A percentile compares a stretch with the other conserved stretches of the same genome.
Conservation (phyloP, 495 filamentous ascomycete genomes). For the Immersiella caudata region DNA sequence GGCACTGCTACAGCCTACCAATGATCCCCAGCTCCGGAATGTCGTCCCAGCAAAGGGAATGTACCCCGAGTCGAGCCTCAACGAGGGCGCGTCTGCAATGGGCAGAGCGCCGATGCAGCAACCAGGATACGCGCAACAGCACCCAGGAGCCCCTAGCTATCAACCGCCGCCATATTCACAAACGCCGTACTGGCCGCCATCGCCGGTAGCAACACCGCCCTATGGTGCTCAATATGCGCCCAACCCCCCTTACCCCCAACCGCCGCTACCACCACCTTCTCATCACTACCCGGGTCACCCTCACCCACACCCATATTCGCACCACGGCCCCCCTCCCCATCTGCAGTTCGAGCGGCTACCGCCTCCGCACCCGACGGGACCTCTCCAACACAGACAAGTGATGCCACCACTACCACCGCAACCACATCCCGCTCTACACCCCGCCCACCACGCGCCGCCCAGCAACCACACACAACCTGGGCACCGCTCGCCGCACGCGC, state of each 20-base stretch:
- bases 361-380: background rate
- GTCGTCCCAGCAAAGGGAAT: conserved; percentile 87
- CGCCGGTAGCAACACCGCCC: conserved; percentile 52
- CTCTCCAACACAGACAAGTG: background rate
- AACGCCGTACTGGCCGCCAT: conserved; percentile 64
- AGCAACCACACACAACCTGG: conserved; percentile 1
- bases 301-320: conserved; percentile 20
- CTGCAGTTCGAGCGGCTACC: conserved; percentile 7
- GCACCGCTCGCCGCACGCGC: conserved; percentile 32
- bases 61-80: conserved; percentile 96
- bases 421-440: background rate
- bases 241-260: conserved; percentile 1
- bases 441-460: background rate
- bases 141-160: conserved; percentile 27
- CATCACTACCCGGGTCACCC: conserved; percentile 19
- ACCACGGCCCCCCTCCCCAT: conserved; percentile 31
- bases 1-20: conserved; percentile 75
- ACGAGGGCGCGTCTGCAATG: conserved; percentile 65
- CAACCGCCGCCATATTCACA: conserved; percentile 46
- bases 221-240: conserved; percentile 39
- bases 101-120: conserved; percentile 54
- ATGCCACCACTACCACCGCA: background rate
- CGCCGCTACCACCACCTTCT: conserved; percentile 24
- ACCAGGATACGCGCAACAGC: conserved; percentile 36
- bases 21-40: conserved; percentile 77